These are phyloP conservation scores for Xylariomycetidae sp. DNA, from an alignment of 2,329 filamentous ascomycete species.

Conservation along the genomic window DNA sequence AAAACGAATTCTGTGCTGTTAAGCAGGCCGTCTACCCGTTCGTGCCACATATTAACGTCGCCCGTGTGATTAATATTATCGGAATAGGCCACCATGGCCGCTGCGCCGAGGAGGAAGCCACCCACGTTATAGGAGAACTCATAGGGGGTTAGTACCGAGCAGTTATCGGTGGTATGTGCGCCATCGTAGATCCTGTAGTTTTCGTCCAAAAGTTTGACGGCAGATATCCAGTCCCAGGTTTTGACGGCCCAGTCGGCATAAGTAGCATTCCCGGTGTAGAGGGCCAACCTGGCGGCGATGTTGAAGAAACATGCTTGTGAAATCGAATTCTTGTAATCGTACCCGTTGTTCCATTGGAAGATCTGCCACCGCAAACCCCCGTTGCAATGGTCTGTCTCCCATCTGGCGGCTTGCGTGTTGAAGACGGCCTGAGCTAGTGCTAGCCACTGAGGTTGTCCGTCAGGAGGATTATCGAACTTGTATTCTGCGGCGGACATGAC, in stretches of 20 bases:
- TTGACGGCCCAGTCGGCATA: constrained; percentile 75
- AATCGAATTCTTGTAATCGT: constrained; percentile 69
- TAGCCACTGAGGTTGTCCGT: constrained; percentile 59
- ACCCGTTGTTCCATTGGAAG: constrained; percentile 76
- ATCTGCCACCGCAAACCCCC: constrained; percentile 84
- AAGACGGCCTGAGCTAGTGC: constrained; percentile 75
- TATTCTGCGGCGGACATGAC: constrained; percentile 68
- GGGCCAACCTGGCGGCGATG: constrained; percentile 61
- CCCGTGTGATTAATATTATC: constrained; percentile 23
- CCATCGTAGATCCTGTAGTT: constrained; percentile 62
- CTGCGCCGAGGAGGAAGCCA: constrained; percentile 59
- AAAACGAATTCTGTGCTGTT: constrained; percentile 52
- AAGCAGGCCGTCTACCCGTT: constrained; percentile 53
- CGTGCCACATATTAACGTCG: constrained; percentile 49
- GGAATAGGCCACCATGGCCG: constrained; percentile 65
- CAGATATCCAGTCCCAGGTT: constrained; percentile 65
- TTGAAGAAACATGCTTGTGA: constrained; percentile 61
- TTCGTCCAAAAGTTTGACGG: constrained; percentile 53
- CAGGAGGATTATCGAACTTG: constrained; percentile 57
- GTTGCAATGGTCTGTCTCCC: constrained; percentile 65
- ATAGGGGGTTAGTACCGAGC: constrained; percentile 52
- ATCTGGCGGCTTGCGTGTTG: constrained; percentile 70
- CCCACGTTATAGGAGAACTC: constrained; percentile 70
- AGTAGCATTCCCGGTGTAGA: constrained; percentile 72
- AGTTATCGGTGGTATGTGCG: constrained; percentile 51